Evolutionary conservation across 345 rosid species (phyloP).

Genomic region (Raphanus sativus): DNA sequence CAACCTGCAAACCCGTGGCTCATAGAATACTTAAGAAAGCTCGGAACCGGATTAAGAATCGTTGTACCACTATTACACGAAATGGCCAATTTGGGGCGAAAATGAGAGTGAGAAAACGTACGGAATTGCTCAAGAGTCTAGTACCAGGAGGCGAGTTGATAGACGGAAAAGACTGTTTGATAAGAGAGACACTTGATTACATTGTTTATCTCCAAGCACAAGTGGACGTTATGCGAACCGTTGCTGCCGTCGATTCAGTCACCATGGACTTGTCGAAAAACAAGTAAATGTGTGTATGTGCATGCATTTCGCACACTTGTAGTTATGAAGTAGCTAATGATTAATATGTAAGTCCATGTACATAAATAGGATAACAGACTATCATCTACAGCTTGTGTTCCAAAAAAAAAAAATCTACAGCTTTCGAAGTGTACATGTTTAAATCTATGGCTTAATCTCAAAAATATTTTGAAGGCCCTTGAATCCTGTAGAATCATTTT

Average conservation of each 20-base stretch:
- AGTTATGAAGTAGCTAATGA: constrained; percentile 21
- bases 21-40: constrained; percentile 31
- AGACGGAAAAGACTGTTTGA: constrained; percentile 55
- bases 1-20: constrained; percentile 20
- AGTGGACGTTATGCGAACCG: constrained; percentile 70
- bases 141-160: constrained; percentile 73
- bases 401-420: too few relatives aligned
- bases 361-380: constrained; percentile 16
- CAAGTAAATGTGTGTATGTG: constrained; percentile 9
- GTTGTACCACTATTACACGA: constrained; percentile 2
- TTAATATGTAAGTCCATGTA: constrained; percentile 10
- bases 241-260: constrained; percentile 39
- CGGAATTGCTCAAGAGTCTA: constrained; percentile 55
- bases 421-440: neutral
- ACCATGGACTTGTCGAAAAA: neutral
- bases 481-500: neutral
- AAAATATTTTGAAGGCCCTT: neutral
- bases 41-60: constrained; percentile 27
- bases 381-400: too few relatives aligned
- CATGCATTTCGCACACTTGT: constrained; percentile 26
- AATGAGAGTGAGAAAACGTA: constrained; percentile 56
- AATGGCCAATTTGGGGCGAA: constrained; percentile 37
- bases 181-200: constrained; percentile 87
- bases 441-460: neutral
- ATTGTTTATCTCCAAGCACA: constrained; percentile 68